phyloP scores from a whole-genome alignment of 768 basidiomycete genomes.

The Phlebiopsis gigantea region DNA sequence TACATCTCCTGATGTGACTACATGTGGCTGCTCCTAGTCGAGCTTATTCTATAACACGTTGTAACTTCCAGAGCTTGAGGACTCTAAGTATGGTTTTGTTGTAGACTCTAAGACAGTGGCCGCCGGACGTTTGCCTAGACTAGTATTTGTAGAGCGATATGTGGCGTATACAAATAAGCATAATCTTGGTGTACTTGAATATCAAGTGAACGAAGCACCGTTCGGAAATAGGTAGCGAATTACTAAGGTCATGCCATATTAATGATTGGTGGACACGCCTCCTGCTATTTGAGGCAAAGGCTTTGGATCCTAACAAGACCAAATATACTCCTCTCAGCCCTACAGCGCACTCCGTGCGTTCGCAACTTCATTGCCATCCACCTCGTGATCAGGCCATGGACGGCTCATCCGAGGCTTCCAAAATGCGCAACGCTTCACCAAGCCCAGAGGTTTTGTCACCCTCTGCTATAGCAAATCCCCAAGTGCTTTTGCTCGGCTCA shows the following conservation, averaged over 20 bases:
- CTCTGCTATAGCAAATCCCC: conserved; percentile 32
- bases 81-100: too few relatives aligned
- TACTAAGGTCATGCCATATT: not conserved
- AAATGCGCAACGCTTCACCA: not conserved
- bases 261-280: not conserved
- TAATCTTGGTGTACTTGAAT: too few relatives aligned
- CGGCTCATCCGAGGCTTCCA: not conserved
- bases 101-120: too few relatives aligned
- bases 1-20: conserved; percentile 32
- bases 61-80: too few relatives aligned
- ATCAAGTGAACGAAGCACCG: too few relatives aligned
- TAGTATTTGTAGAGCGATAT: too few relatives aligned
- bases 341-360: not conserved
- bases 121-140: too few relatives aligned
- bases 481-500: conserved; percentile 36
- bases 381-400: not conserved
- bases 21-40: conserved; percentile 32
- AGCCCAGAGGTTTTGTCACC: conserved; percentile 33
- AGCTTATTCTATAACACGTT: too few relatives aligned
- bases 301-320: conserved; percentile 18
- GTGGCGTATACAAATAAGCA: too few relatives aligned
- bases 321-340: conserved; percentile 10
- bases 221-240: too few relatives aligned
- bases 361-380: not conserved
- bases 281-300: conserved; percentile 14